Evolutionary conservation across 2,329 filamentous ascomycete species (phyloP).

Genomic region (Penicillium olsonii): DNA sequence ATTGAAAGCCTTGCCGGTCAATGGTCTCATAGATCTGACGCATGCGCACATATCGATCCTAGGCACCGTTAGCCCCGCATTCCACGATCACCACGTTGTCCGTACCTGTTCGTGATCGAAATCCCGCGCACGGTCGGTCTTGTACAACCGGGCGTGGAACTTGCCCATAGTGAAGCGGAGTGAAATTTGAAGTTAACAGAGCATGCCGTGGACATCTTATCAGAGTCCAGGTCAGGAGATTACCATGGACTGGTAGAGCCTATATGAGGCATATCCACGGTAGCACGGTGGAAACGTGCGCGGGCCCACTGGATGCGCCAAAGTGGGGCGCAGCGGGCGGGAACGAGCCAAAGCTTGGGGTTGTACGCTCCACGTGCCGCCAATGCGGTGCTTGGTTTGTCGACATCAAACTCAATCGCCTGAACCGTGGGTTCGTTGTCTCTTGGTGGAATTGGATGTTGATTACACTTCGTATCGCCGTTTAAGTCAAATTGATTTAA

Average conservation of each 20-base stretch:
- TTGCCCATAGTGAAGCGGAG: slow-evolving; percentile 31
- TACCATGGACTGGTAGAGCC: no score
- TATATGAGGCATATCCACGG: not conserved
- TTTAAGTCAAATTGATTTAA: not conserved
- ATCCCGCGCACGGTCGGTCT: slow-evolving; percentile 46
- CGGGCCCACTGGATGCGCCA: slow-evolving; percentile 8
- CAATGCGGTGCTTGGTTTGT: slow-evolving; percentile 10
- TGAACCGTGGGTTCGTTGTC: not conserved
- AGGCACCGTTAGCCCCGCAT: not conserved
- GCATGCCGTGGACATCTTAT: not conserved
- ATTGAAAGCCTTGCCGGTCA: slow-evolving; percentile 45
- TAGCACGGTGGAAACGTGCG: slow-evolving; percentile 9
- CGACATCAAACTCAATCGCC: not conserved
- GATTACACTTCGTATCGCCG: no score
- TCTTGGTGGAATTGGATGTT: not conserved
- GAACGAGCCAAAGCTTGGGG: slow-evolving; percentile 11
- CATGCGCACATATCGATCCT: slow-evolving; percentile 47
- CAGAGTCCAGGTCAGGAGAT: not conserved
- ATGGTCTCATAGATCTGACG: slow-evolving; percentile 49
- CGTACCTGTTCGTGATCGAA: slow-evolving; percentile 47
- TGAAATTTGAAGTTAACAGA: not conserved
- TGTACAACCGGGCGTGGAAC: slow-evolving; percentile 41
- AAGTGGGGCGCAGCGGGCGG: not conserved
- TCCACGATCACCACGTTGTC: not conserved
- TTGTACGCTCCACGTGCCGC: slow-evolving; percentile 20